A percentile compares a stretch with the other conserved stretches of the same genome.
Evolutionary conservation across 2,329 filamentous ascomycete species (phyloP).

Genomic region (Ceratocystiopsis sp.): DNA sequence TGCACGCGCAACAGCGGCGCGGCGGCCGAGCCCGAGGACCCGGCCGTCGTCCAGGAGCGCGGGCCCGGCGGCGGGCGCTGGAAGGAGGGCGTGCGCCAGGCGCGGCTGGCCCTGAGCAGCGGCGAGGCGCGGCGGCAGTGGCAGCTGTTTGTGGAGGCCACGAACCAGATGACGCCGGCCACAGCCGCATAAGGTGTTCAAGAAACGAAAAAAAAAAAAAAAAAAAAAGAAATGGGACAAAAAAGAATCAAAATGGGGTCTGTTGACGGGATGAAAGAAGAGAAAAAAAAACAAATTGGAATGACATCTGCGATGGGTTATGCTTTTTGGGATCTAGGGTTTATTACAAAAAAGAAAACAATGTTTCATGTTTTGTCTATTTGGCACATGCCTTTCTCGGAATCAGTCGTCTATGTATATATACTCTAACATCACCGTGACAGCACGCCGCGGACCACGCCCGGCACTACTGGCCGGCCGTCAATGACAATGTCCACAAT

Average conservation of each 20-base stretch:
- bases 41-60: slow-evolving; percentile 60
- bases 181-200: background rate
- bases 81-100: slow-evolving; percentile 85
- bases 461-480: slow-evolving; percentile 29
- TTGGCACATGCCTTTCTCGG: too few relatives aligned
- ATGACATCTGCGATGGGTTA: too few relatives aligned
- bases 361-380: too few relatives aligned
- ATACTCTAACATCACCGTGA: slow-evolving; percentile 12
- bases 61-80: slow-evolving; percentile 77
- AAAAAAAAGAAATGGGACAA: background rate
- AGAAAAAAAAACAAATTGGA: background rate
- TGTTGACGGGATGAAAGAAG: background rate
- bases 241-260: slow-evolving; percentile 1
- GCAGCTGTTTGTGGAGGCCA: slow-evolving; percentile 68
- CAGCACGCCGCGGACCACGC: slow-evolving; percentile 29
- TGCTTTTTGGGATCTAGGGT: too few relatives aligned
- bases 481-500: slow-evolving; percentile 33
- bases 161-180: slow-evolving; percentile 28
- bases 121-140: slow-evolving; percentile 75
- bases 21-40: slow-evolving; percentile 63
- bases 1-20: slow-evolving; percentile 10
- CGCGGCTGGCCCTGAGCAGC: slow-evolving; percentile 74
- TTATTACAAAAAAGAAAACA: too few relatives aligned
- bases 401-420: background rate
- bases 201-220: background rate